phyloP scores from a whole-genome alignment of 192 early-diverging fungal genomes.

The Piromyces sp. region DNA sequence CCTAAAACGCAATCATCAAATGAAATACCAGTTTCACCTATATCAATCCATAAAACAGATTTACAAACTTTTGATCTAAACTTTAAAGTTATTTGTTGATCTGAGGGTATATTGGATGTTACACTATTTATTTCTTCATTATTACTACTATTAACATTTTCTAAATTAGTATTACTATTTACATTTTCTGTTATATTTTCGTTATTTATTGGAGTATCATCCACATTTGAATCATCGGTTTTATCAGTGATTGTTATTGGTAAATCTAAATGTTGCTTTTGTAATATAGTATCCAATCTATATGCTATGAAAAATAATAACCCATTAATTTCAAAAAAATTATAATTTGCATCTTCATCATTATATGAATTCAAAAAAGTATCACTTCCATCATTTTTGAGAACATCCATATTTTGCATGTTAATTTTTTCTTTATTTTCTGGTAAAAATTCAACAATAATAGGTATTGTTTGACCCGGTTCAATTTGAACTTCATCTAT shows the following conservation, averaged over 20 bases:
- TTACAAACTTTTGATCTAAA: slow-evolving; percentile 71
- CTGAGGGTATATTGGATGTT: slow-evolving; percentile 11
- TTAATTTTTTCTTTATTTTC: slow-evolving; percentile 8
- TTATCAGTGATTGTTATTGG: neutral
- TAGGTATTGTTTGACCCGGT: slow-evolving; percentile 41
- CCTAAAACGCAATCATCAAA: slow-evolving; percentile 90
- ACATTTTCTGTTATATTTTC: too few relatives aligned
- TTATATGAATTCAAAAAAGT: slow-evolving; percentile 6
- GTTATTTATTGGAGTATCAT: too few relatives aligned
- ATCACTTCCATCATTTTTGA: neutral
- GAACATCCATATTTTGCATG: neutral
- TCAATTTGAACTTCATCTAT: slow-evolving; percentile 47
- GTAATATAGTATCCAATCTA: neutral
- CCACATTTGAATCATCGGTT: neutral
- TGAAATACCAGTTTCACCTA: slow-evolving; percentile 74
- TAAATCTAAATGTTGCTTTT: neutral
- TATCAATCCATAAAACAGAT: slow-evolving; percentile 82
- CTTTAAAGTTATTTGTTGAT: slow-evolving; percentile 46
- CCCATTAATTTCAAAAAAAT: slow-evolving; percentile 63
- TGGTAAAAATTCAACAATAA: slow-evolving; percentile 72
- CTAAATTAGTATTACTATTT: neutral
- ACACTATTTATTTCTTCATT: slow-evolving; percentile 31
- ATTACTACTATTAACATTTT: slow-evolving; percentile 8
- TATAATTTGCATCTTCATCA: slow-evolving; percentile 38
- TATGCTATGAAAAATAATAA: slow-evolving; percentile 69